Evolutionary conservation across 2,329 filamentous ascomycete species (phyloP).

Genomic region (Colletotrichum sojae): DNA sequence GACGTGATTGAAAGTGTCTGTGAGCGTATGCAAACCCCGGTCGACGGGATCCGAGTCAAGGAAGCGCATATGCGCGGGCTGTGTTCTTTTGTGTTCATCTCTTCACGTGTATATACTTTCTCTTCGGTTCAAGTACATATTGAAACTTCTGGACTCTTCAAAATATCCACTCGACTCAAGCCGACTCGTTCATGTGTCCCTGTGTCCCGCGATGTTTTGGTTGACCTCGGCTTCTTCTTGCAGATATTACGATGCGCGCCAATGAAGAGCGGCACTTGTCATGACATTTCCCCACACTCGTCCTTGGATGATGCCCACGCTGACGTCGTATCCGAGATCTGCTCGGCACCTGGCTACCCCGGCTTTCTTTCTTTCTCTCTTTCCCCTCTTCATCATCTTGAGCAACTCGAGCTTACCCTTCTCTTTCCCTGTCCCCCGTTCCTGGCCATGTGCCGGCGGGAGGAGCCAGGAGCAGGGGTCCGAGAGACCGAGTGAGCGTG

Average conservation of each 20-base stretch:
- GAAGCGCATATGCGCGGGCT: slow-evolving; percentile 6
- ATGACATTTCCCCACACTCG: slow-evolving; percentile 5
- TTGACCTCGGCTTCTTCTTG: neutral
- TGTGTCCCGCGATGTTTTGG: neutral
- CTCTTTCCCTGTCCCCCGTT: slow-evolving; percentile 1
- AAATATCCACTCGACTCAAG: too few relatives aligned
- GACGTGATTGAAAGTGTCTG: slow-evolving; percentile 25
- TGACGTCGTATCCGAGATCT: slow-evolving; percentile 33
- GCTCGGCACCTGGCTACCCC: slow-evolving; percentile 21
- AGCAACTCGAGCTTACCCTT: too few relatives aligned
- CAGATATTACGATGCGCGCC: slow-evolving; percentile 20
- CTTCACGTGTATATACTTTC: slow-evolving; percentile 21
- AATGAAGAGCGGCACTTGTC: slow-evolving; percentile 15
- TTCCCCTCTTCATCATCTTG: slow-evolving; percentile 26
- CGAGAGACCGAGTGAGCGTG: neutral
- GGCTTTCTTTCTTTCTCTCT: slow-evolving; percentile 1
- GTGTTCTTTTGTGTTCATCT: neutral
- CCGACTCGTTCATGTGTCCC: too few relatives aligned
- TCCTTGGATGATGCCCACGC: neutral
- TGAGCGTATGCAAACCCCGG: slow-evolving; percentile 1
- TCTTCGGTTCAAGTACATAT: slow-evolving; percentile 10
- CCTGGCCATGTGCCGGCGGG: slow-evolving; percentile 6
- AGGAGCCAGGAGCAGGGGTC: too few relatives aligned
- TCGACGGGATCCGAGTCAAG: neutral
- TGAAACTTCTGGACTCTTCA: neutral